Evolutionary conservation across 2,329 filamentous ascomycete genomes (phyloP).

Genomic region (Microcyclosporella mali): DNA sequence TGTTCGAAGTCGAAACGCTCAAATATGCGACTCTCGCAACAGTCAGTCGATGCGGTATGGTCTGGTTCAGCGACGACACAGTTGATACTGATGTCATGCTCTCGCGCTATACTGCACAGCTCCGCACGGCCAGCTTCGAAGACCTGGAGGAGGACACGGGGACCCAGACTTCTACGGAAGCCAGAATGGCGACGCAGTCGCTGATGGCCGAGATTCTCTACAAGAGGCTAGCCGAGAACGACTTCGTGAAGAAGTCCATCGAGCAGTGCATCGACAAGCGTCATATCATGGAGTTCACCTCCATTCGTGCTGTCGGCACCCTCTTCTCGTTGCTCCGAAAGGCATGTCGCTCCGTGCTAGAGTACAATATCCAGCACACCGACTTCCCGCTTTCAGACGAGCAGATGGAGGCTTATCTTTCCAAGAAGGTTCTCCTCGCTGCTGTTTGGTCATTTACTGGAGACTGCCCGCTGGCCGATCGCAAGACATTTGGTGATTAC

Average conservation of each 20-base stretch:
- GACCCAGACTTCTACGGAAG: constrained; percentile 51
- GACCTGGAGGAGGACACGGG: constrained; percentile 91
- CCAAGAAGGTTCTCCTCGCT: constrained; percentile 89
- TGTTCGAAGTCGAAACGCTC: constrained; percentile 98
- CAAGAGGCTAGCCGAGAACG: constrained; percentile 67
- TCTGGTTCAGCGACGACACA: constrained; percentile 99
- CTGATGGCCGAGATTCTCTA: constrained; percentile 75
- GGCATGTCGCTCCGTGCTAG: constrained; percentile 80
- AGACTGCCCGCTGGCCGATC: constrained; percentile 81
- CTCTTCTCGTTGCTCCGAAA: constrained; percentile 96
- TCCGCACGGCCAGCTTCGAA: constrained; percentile 80
- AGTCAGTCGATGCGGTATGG: constrained; percentile 99
- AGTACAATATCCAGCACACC: constrained; percentile 90
- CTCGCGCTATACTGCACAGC: constrained; percentile 76
- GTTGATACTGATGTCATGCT: constrained; percentile 92
- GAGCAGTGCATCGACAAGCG: constrained; percentile 69
- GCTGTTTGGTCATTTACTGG: constrained; percentile 94
- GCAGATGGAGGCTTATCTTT: constrained; percentile 79
- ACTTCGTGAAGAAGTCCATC: constrained; percentile 74
- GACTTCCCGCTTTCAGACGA: constrained; percentile 91
- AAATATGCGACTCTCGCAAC: constrained; percentile 97
- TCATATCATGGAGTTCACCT: constrained; percentile 98
- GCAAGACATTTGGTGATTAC: constrained; percentile 82
- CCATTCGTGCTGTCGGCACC: constrained; percentile 82
- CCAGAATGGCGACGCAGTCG: constrained; percentile 66